These are phyloP conservation scores for Picea glauca DNA, from an alignment of 75 land plant species.

Conservation along the genomic window DNA sequence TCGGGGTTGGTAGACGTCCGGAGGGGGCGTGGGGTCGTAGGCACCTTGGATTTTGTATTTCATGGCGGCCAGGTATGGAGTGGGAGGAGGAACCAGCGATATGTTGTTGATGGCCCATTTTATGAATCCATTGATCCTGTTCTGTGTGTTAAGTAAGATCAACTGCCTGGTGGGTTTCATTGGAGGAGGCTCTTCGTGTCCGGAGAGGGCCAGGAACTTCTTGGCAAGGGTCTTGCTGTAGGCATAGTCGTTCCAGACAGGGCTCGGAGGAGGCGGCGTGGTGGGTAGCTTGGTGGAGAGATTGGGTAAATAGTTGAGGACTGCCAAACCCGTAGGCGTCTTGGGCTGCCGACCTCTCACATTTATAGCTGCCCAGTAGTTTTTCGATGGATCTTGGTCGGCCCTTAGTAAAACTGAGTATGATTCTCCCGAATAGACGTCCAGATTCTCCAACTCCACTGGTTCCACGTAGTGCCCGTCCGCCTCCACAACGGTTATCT, in stretches of 20 bases:
- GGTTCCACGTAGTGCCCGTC: conserved; percentile 28
- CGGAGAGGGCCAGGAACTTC: background rate
- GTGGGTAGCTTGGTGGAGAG: conserved; percentile 31
- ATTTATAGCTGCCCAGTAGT: conserved; percentile 36
- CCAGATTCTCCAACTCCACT: conserved; percentile 2
- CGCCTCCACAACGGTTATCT: conserved; percentile 29
- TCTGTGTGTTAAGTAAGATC: conserved; percentile 79
- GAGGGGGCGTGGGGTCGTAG: conserved; percentile 38
- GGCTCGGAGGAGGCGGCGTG: conserved; percentile 40
- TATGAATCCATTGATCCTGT: conserved; percentile 49
- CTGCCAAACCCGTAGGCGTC: conserved; percentile 32
- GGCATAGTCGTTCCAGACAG: conserved; percentile 59
- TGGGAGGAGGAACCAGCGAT: conserved; percentile 54
- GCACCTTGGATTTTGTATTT: conserved; percentile 39
- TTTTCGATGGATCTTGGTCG: conserved; percentile 20
- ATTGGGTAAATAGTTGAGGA: conserved; percentile 28
- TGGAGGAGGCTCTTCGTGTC: conserved; percentile 31
- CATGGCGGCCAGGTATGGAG: conserved; percentile 69
- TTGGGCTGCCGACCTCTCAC: conserved; percentile 26
- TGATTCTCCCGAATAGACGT: conserved; percentile 25
- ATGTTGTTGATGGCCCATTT: conserved; percentile 93
- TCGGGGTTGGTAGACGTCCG: conserved; percentile 19
- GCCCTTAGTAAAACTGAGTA: conserved; percentile 29
- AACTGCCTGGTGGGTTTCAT: conserved; percentile 26
- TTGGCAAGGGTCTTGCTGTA: conserved; percentile 43